These are phyloP conservation scores for Hymenoscyphus scutula DNA, from an alignment of 2,329 filamentous ascomycete genomes.

Conservation along the genomic window DNA sequence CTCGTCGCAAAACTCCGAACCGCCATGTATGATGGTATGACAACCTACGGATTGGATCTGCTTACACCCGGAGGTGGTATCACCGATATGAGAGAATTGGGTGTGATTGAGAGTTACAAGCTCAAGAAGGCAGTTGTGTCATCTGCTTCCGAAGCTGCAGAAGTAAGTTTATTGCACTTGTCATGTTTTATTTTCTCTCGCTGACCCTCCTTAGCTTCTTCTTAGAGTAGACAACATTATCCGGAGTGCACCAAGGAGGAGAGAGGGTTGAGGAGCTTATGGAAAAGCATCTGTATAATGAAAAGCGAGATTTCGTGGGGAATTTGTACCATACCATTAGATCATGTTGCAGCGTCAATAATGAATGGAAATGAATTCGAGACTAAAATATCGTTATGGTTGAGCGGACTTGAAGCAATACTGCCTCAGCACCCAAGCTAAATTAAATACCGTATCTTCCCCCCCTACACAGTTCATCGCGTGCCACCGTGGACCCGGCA, in stretches of 20 bases:
- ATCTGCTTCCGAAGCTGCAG: conserved; percentile 91
- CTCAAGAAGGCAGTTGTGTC: conserved; percentile 97
- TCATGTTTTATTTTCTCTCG: conserved; percentile 18
- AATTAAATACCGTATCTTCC: too few relatives aligned
- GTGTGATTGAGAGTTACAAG: conserved; percentile 98
- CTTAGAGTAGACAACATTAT: conserved; percentile 98
- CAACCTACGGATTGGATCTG: conserved; percentile 86
- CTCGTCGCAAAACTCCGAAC: conserved; percentile 88
- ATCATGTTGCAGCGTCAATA: conserved; percentile 35
- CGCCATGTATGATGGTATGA: conserved; percentile 92
- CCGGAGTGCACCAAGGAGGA: conserved; percentile 79
- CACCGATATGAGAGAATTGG: conserved; percentile 90
- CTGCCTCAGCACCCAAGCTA: too few relatives aligned
- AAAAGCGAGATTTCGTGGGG: conserved; percentile 25
- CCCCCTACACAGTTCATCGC: too few relatives aligned
- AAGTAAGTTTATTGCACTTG: conserved; percentile 57
- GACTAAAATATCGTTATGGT: neutral
- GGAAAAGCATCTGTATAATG: conserved; percentile 34
- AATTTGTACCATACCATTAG: conserved; percentile 38
- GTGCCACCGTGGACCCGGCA: neutral
- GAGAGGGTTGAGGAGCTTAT: conserved; percentile 64
- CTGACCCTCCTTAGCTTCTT: conserved; percentile 59
- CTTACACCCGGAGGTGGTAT: conserved; percentile 88
- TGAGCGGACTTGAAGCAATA: too few relatives aligned
- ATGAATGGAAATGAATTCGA: conserved; percentile 30